A percentile compares a stretch with the other conserved stretches of the same genome.
Conservation (phyloP, 768 basidiomycete species). For the Tulasnella sp. region DNA sequence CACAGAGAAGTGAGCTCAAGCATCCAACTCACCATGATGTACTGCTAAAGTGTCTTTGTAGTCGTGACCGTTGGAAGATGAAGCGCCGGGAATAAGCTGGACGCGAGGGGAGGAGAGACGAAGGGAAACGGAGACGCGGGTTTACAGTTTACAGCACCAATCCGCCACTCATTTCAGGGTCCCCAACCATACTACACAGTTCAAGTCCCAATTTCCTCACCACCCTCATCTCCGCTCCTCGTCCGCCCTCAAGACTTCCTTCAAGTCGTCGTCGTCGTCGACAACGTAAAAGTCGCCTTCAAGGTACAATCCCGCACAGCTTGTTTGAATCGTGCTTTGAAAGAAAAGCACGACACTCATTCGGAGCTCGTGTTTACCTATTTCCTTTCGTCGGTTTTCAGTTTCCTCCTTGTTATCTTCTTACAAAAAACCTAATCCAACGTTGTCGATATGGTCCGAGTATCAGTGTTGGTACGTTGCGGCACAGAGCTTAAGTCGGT, state of each 20-base stretch:
- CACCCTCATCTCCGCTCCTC: background rate
- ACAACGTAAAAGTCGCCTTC: slow-evolving; percentile 9
- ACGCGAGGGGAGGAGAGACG: too few relatives aligned
- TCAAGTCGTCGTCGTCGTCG: slow-evolving; percentile 10
- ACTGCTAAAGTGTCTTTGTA: background rate
- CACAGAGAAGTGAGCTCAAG: background rate
- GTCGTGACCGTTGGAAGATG: slow-evolving; percentile 1
- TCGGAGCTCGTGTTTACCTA: slow-evolving; percentile 53
- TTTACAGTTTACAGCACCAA: slow-evolving; percentile 15
- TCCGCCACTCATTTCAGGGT: slow-evolving; percentile 15
- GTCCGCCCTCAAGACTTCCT: too few relatives aligned
- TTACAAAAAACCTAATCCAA: slow-evolving; percentile 30
- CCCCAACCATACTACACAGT: background rate
- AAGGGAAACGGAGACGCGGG: background rate
- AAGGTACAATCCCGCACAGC: slow-evolving; percentile 30
- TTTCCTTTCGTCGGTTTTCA: slow-evolving; percentile 33
- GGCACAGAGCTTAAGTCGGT: background rate
- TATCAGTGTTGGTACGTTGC: slow-evolving; percentile 66
- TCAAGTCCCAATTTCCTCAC: background rate
- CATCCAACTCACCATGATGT: slow-evolving; percentile 17
- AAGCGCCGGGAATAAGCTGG: background rate
- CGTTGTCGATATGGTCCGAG: slow-evolving; percentile 64
- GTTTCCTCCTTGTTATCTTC: slow-evolving; percentile 21
- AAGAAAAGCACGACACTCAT: slow-evolving; percentile 77
- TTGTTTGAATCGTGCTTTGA: slow-evolving; percentile 76